A percentile compares a stretch with the other conserved stretches of the same genome.
phyloP scores from a whole-genome alignment of 148 eudicot species.

The Beta vulgaris region DNA sequence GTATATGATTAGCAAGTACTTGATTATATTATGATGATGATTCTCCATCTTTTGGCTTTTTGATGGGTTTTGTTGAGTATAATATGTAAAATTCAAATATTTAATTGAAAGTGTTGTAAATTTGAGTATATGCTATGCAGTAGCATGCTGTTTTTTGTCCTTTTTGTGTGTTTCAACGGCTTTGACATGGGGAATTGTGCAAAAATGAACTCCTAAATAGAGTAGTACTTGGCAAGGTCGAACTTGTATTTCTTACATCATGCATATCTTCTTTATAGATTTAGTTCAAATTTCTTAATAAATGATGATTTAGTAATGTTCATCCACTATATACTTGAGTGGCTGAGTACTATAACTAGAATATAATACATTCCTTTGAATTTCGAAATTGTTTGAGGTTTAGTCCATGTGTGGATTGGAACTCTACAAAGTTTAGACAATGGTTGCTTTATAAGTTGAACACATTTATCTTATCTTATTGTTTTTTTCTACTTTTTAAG shows the following conservation, averaged over 20 bases:
- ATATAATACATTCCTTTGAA: too few relatives aligned
- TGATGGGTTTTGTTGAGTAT: slow-evolving; percentile 1
- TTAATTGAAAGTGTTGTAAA: background rate
- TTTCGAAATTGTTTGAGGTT: too few relatives aligned
- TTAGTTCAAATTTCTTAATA: too few relatives aligned
- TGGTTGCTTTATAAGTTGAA: too few relatives aligned
- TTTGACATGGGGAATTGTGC: background rate
- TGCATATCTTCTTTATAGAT: too few relatives aligned
- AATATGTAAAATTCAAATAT: background rate
- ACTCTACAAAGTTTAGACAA: too few relatives aligned
- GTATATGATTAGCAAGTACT: background rate
- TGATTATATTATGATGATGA: background rate
- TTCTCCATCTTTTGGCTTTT: background rate
- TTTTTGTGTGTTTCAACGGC: background rate
- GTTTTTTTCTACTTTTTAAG: too few relatives aligned
- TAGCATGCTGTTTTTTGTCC: background rate
- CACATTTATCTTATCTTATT: too few relatives aligned
- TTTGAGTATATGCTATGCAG: background rate
- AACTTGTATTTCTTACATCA: background rate
- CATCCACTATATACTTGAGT: too few relatives aligned
- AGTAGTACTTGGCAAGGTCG: background rate
- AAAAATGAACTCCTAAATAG: background rate
- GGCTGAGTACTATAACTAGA: too few relatives aligned
- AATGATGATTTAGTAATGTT: too few relatives aligned
- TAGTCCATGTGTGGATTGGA: too few relatives aligned